A percentile compares a stretch with the other conserved stretches of the same genome.
Evolutionary conservation across 2,329 filamentous ascomycete genomes (phyloP).

Genomic region (Colletotrichum lentis): DNA sequence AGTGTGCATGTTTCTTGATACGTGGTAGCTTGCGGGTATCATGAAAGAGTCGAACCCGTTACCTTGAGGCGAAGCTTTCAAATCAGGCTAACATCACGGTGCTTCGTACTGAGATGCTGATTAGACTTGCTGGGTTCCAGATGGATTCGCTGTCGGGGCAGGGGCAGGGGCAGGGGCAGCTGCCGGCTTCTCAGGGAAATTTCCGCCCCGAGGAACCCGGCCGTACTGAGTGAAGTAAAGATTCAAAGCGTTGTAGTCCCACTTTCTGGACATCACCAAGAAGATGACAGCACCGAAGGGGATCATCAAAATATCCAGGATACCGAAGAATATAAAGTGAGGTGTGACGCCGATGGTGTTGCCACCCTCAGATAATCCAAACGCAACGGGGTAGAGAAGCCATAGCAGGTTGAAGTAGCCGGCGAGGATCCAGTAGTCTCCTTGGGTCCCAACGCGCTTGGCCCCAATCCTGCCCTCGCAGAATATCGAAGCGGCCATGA

Average conservation of each 20-base stretch:
- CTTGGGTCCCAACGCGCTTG: conserved; percentile 51
- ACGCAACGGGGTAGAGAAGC: conserved; percentile 64
- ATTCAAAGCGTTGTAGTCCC: conserved; percentile 62
- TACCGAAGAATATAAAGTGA: conserved; percentile 61
- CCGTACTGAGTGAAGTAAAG: conserved; percentile 65
- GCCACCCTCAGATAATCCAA: conserved; percentile 61
- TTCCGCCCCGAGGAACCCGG: conserved; percentile 54
- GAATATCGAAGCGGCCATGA: conserved; percentile 57
- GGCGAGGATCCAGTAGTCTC: conserved; percentile 57
- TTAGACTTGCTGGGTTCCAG: conserved; percentile 10
- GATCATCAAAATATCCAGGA: conserved; percentile 60
- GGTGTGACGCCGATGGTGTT: conserved; percentile 58
- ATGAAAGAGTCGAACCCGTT: not conserved
- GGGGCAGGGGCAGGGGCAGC: too few species aligned
- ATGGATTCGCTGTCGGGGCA: conserved; percentile 39
- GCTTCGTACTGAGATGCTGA: not conserved
- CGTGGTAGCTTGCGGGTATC: too few species aligned
- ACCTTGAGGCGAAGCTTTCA: not conserved
- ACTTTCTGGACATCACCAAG: conserved; percentile 55
- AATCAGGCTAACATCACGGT: not conserved
- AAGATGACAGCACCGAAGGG: conserved; percentile 55
- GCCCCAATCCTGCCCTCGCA: conserved; percentile 50
- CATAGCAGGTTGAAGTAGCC: conserved; percentile 61
- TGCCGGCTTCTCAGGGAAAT: conserved; percentile 57
- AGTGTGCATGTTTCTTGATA: not conserved